Evolutionary conservation across 108 stramenopile genomes (phyloP).

Genomic region (Stephanodiscus minutulus): DNA sequence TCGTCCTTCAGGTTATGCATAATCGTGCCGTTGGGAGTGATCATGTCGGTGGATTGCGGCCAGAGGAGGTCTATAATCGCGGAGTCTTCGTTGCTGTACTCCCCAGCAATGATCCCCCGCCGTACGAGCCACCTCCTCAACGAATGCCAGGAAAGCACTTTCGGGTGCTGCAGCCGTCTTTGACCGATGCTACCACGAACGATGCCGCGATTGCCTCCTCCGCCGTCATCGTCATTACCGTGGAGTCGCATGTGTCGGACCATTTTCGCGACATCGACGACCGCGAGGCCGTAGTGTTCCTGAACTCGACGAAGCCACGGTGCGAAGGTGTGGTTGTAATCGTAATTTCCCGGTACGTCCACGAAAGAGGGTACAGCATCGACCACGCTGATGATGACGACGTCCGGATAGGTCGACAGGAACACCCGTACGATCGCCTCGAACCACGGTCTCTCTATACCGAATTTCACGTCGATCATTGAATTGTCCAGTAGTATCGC

Average conservation of each 20-base stretch:
- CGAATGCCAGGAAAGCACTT: too few relatives aligned
- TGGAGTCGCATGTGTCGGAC: neutral
- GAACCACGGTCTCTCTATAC: constrained; percentile 9
- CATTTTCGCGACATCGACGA: constrained; percentile 12
- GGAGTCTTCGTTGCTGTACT: neutral
- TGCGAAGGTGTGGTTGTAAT: neutral
- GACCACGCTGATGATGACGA: constrained; percentile 16
- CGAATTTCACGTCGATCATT: neutral
- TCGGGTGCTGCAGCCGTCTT: neutral
- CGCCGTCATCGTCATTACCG: neutral
- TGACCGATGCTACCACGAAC: neutral
- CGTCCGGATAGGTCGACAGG: constrained; percentile 4
- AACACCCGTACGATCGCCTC: constrained; percentile 29
- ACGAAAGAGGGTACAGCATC: constrained; percentile 6
- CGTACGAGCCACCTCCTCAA: too few relatives aligned
- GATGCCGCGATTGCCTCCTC: too few relatives aligned
- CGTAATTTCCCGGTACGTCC: neutral
- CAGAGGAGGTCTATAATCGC: constrained; percentile 15
- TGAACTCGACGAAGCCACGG: neutral
- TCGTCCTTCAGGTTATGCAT: neutral
- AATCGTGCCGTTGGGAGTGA: constrained; percentile 8
- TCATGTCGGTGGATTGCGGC: constrained; percentile 2
- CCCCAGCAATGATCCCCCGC: neutral
- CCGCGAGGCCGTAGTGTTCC: constrained; percentile 15
- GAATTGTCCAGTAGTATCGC: constrained; percentile 23